Evolutionary conservation across 176 grass and related monocot genomes (phyloP), one percentile per base, ranked within the genome.

Genomic region (Juncus inflexus): DNA sequence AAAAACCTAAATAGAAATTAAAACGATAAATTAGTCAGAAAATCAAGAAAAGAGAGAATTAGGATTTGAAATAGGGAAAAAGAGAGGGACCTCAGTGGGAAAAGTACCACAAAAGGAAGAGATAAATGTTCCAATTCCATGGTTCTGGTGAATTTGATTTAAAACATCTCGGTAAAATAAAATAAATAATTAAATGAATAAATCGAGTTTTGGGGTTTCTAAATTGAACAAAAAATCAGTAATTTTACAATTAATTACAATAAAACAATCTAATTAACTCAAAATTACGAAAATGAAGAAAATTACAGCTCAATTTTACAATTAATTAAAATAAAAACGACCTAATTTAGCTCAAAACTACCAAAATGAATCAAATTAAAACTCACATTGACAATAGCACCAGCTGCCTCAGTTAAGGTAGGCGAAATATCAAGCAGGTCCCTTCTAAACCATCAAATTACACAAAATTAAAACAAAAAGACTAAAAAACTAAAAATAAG

Each of bases 61-160:
- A n/a, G 16, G 9, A 14, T 2, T 7, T 37, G 19, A 72, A 76
- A 28, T 40, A 15, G 55, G 40, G 43, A 60, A 63, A 73, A 19
- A 60, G 3, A 67, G 13, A 81, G 42, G 9, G 75, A 87, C 79
- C 92, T 97, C 16, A 88, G 43, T 4, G 92, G 92, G 70, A 97
- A 97, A 42, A 72, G 77, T 84, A 97, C 92, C 92, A 97, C 56
- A 97, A 72, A 37, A 88, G 94, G 75, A 99, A 99, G 68, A 99
- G 79, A 84, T 99, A 99, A 47, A 92, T 84, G 74, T 99, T 99
- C 94, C 88, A 99, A 15, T 99, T 99, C 94, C 94, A 99, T 64
- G 94, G 88, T 66, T 99, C 88, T 42, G 88, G 88, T 71, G 88
- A 83, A 90, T 99, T 99, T 39, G 88, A 92, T 78, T 99, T 99